Evolutionary conservation across 345 rosid genomes (phyloP), one percentile per base, ranked within the genome.

Genomic region (Anastatica hierochuntica): DNA sequence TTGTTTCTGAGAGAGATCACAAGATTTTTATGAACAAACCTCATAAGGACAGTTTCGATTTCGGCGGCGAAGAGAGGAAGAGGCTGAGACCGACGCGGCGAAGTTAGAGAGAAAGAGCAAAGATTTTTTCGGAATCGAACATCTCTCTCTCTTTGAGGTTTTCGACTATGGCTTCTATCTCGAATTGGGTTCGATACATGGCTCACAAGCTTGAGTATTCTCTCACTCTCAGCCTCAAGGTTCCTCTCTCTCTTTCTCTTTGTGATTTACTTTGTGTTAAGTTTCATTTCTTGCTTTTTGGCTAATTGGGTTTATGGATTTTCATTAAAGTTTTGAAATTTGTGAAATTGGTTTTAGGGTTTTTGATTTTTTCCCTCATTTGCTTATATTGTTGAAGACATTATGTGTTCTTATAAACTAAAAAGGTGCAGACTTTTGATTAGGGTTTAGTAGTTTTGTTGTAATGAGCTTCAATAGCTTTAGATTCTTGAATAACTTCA

Each of bases 131-230:
- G 58, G 36, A 14, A 38, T 20, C 55, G 10, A 63, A 15, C 3
- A 14, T 52, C 40, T 62, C 19, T 14, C 15, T 63, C 42, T 52
- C 23, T 14, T 5, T 7, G 11, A 9, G 35, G 40, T 29, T 53
- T 53, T 12, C 43, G 38, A 43, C n/a, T 63, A 90, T 90, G 98
- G 81, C 74, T 53, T 77, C 82, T 39, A 60, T 76, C 24, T 53
- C 87, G 54, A 86, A 87, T 44, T 87, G 89, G 90, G 69, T 63
- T 24, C 79, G 94, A 42, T 86, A 90, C 83, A 7, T 82, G 57
- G 76, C 60, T 54, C 72, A 74, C 75, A 90, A 87, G 69, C 70
- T 82, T 40, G 83, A 84, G 35, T 87, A 84, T 62, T 82, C 98
- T 36, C 59, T 74, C 58, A 59, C 82, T 56, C 62, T 79, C 53